Evolutionary conservation across 2,329 filamentous ascomycete species (phyloP), one percentile per base, ranked within the genome.

Genomic region (Aspergillus fructus): DNA sequence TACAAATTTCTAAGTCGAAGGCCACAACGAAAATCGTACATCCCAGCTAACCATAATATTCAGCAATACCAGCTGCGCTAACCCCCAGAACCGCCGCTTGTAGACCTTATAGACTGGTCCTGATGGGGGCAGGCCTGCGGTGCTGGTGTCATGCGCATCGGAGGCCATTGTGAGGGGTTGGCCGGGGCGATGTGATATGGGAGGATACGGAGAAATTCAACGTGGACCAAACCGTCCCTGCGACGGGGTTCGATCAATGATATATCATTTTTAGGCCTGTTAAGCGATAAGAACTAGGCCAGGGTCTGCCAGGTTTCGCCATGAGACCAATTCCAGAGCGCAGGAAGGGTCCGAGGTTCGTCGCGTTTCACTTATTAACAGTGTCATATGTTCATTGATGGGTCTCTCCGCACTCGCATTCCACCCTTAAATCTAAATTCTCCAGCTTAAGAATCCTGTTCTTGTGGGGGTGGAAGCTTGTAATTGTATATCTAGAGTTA

Each of bases 11-110:
- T 39, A 11, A 13, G 9, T 37, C 19, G 6, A 7, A 27, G 33
- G 3, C 15, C 19, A 39, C 5, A 12, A 39, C 48, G 27, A 45
- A 33, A 27, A 33, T 59, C 91, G 81, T 83, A 94, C 91, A 84
- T 96, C 91, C 93, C 93, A 97, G 69, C 90, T 96, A 42, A 96
- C 89, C 59, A 97, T 85, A 55, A 97, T 88, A 72, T 97, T 99
- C 76, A 97, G 80, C 67, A 97, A 76, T 6, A 92, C 89, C 69
- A 97, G 77, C 74, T 96, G 90, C 21, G 84, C 77, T 51, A 99
- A 79, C 1, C 94, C 94, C 72, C 96, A 90, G 87, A 91, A 99
- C 45, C 94, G 84, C 68, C 91, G 84, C 76, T 89, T 93, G 72
- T 97, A 97, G 21, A 89, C 83, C 61, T 74, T 79, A 66, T 80